These are phyloP conservation scores for Cercophora samala DNA, from an alignment of 495 filamentous ascomycete species.

Conservation along the genomic window DNA sequence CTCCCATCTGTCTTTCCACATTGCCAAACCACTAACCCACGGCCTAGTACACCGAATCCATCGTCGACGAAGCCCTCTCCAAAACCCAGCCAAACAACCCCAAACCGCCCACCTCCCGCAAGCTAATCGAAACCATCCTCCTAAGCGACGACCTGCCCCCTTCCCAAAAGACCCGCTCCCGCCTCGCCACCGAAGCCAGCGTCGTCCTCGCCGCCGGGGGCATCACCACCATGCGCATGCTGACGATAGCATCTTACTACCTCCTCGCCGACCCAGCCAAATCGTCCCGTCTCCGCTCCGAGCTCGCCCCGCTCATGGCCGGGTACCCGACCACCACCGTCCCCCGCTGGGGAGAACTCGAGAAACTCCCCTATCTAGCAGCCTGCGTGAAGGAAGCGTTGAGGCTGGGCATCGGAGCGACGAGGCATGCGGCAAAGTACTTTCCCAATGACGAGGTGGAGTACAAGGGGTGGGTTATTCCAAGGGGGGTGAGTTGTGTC, in stretches of 20 bases:
- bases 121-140: conserved; percentile 3
- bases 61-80: background rate
- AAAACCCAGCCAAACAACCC: too few relatives aligned
- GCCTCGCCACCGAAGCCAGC: conserved; percentile 1
- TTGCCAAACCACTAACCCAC: background rate
- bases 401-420: conserved; percentile 5
- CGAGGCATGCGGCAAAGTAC: background rate
- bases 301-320: background rate
- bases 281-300: background rate
- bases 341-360: conserved; percentile 1
- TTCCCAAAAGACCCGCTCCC: background rate
- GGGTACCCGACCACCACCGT: background rate
- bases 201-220: conserved; percentile 4
- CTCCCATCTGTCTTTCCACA: background rate
- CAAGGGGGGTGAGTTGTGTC: too few relatives aligned
- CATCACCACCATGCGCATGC: conserved; percentile 2
- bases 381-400: background rate
- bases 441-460: conserved; percentile 1
- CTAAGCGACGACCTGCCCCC: background rate
- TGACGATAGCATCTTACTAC: conserved; percentile 1
- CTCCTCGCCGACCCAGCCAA: background rate
- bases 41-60: conserved; percentile 4
- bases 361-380: background rate
- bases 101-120: background rate
- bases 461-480: conserved; percentile 8